A percentile compares a stretch with the other conserved stretches of the same genome.
phyloP scores from a whole-genome alignment of 805 yeast genomes.

The Debaryomyces hansenii region DNA sequence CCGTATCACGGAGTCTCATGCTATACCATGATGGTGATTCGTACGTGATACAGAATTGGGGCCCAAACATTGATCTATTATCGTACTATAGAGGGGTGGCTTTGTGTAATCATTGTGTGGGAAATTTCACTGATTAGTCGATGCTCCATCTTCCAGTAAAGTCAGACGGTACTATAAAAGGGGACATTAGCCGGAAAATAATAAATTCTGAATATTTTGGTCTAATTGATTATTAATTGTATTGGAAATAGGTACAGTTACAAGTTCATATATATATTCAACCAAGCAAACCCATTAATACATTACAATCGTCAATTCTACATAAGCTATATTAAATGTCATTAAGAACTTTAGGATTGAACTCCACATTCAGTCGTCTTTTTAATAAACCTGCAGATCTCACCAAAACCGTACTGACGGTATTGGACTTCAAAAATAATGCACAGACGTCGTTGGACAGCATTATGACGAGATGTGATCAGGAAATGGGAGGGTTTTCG shows the following conservation, averaged over 20 bases:
- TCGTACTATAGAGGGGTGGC: background rate
- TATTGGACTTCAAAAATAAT: conserved; percentile 59
- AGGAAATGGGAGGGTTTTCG: conserved; percentile 77
- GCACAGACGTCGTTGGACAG: conserved; percentile 45
- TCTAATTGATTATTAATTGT: background rate
- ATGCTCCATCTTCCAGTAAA: background rate
- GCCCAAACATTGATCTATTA: no score
- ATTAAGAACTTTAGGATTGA: conserved; percentile 40
- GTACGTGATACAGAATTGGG: no score
- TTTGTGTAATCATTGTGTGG: background rate
- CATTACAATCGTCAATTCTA: background rate
- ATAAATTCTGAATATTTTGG: background rate
- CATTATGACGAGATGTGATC: conserved; percentile 65
- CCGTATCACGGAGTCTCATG: background rate
- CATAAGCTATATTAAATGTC: conserved; percentile 26
- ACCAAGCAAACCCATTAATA: background rate
- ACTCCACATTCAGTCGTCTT: conserved; percentile 34
- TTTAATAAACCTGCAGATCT: conserved; percentile 32
- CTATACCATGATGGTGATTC: no score
- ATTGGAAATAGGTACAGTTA: background rate
- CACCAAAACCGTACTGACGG: conserved; percentile 33
- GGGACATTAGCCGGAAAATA: background rate
- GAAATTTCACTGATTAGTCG: background rate
- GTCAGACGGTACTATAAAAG: background rate
- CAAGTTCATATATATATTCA: background rate